Base-by-base conservation (phyloP, 2,329 filamentous ascomycete species). In the Cytospora piceicola region DNA sequence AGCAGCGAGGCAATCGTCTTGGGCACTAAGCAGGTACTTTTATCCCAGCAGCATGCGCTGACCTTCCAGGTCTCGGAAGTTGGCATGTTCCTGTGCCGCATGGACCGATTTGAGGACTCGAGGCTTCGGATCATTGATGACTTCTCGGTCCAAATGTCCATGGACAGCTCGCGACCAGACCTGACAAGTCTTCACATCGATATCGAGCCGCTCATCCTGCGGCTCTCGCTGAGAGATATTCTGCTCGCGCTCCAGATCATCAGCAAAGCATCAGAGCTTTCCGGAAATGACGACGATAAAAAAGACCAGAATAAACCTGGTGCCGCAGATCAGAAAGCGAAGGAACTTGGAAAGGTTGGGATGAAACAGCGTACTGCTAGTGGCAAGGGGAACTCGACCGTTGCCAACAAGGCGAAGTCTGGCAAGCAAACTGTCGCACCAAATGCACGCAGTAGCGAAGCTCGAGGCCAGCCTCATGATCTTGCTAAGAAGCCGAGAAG, bases 31-130 rank as follows among this genome's bases (percentile, higher is more conserved):
- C 94, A 99, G 75, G 88, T 98, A 15, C 83, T 98, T 2, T 84
- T 98, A 14, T 96, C 94, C 2, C 91, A 96, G 72, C 96, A 99
- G 76, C 93, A 98, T 79, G 92, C 94, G 11, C 85, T 96, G 71
- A 97, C 95, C 0, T 85, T 99, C 74, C 94, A 99, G 74, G 88
- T 99, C 3, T 94, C 93, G 9, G 90, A 98, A 73, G 87, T 98
- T 61, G 95, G 95, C 71, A 99, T 99, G 95, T 99, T 97, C 76
- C 78, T 99, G 36, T 99, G 96, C 75, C 91, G 95, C 15, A 99
- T 99, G 95, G 96, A 99, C 77, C 92, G 89, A 69, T 98, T 98
- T 71, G 94, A 99, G 71, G 93, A 91, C 4, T 94, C 90, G 51
- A 88, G 93, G 46, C 83, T 99, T 56, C 89, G 95, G 22, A 97